phyloP scores from a whole-genome alignment of 371 early-diverging fungal species.

The Mortierella sp. region DNA sequence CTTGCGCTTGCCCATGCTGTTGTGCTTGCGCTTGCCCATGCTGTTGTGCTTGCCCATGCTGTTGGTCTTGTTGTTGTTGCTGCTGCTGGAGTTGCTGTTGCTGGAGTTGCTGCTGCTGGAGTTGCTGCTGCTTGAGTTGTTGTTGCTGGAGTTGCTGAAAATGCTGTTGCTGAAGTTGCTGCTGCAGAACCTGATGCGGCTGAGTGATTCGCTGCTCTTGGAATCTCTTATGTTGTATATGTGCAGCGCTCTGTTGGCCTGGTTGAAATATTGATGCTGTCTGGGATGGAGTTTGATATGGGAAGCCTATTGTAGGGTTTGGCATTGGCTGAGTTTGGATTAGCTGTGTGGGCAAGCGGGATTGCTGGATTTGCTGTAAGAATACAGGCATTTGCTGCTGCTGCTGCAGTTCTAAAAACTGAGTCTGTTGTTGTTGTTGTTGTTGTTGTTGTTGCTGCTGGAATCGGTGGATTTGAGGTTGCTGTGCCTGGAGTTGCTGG shows the following conservation, averaged over 20 bases:
- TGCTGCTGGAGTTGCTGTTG: slow-evolving; percentile 2
- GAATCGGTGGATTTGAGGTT: slow-evolving; percentile 9
- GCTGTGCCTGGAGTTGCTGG: slow-evolving; percentile 5
- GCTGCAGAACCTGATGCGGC: not conserved
- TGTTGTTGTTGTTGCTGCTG: slow-evolving; percentile 21
- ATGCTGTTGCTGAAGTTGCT: slow-evolving; percentile 7
- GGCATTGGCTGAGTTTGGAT: slow-evolving; percentile 15
- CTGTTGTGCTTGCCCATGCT: slow-evolving; percentile 24
- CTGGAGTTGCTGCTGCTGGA: slow-evolving; percentile 6
- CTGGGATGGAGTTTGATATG: slow-evolving; percentile 17
- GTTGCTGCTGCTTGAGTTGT: slow-evolving; percentile 7
- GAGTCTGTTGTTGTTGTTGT: slow-evolving; percentile 10
- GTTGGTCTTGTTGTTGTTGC: slow-evolving; percentile 15
- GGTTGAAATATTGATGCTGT: slow-evolving; percentile 5
- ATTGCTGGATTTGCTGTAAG: slow-evolving; percentile 10
- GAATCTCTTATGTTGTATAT: slow-evolving; percentile 11
- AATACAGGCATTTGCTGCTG: not conserved
- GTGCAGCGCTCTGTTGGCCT: slow-evolving; percentile 5
- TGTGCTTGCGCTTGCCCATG: slow-evolving; percentile 12
- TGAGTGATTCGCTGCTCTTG: no score
- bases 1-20: slow-evolving; percentile 8
- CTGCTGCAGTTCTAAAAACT: not conserved
- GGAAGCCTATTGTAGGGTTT: slow-evolving; percentile 2
- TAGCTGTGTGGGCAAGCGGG: slow-evolving; percentile 9
- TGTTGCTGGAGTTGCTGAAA: slow-evolving; percentile 1